These are phyloP conservation scores for Parachaetomium inaequale DNA, from an alignment of 495 filamentous ascomycete species.

Conservation along the genomic window DNA sequence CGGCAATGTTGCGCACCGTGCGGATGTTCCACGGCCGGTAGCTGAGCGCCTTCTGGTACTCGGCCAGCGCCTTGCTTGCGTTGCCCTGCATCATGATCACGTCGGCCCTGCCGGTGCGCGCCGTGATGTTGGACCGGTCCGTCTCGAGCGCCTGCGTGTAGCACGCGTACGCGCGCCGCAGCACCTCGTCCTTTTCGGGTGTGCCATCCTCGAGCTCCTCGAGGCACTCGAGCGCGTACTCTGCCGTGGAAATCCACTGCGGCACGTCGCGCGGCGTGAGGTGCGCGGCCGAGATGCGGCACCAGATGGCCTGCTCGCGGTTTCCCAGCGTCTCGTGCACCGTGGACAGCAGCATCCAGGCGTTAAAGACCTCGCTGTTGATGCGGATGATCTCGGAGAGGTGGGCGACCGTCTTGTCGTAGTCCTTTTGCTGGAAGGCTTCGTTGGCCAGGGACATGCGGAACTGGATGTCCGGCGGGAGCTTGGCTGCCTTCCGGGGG, in stretches of 20 bases:
- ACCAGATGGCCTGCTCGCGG: slow-evolving; percentile 61
- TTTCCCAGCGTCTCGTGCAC: slow-evolving; percentile 67
- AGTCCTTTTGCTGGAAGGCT: slow-evolving; percentile 63
- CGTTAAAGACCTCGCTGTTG: slow-evolving; percentile 78
- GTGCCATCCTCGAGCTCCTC: slow-evolving; percentile 56
- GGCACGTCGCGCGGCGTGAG: slow-evolving; percentile 62
- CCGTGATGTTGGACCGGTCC: slow-evolving; percentile 53
- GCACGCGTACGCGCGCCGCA: slow-evolving; percentile 61
- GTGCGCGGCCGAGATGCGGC: slow-evolving; percentile 67
- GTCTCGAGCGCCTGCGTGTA: slow-evolving; percentile 66
- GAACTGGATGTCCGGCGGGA: slow-evolving; percentile 69
- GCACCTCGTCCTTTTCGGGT: slow-evolving; percentile 39
- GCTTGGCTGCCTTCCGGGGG: slow-evolving; percentile 68
- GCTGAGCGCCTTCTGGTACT: slow-evolving; percentile 62
- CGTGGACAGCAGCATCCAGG: slow-evolving; percentile 71
- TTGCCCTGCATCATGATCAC: slow-evolving; percentile 45
- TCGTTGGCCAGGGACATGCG: slow-evolving; percentile 66
- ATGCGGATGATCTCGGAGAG: slow-evolving; percentile 68
- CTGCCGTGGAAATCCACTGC: slow-evolving; percentile 66
- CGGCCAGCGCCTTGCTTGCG: slow-evolving; percentile 52
- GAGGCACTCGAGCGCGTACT: slow-evolving; percentile 52
- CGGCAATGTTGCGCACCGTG: slow-evolving; percentile 61
- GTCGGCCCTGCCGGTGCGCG: slow-evolving; percentile 33
- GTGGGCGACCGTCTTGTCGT: slow-evolving; percentile 58
- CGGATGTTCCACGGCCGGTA: slow-evolving; percentile 56